Evolutionary conservation across 495 filamentous ascomycete species (phyloP), one percentile per base, ranked within the genome.

Genomic region (Astrocystis sublimbata): DNA sequence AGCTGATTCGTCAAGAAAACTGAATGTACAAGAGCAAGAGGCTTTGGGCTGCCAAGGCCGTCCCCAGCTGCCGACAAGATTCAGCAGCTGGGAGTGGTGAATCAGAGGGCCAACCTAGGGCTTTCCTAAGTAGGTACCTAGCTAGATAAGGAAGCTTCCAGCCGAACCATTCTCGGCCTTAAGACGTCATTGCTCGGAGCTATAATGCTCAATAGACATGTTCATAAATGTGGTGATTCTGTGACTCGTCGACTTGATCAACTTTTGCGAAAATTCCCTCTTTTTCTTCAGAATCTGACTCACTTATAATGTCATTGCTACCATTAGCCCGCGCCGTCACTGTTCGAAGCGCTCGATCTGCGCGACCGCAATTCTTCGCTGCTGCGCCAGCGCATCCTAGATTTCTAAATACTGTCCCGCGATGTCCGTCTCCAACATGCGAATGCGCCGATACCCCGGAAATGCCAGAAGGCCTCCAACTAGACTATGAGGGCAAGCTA

Each of bases 401-500:
- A 17, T 65, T 26, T 76, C 35, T 86, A 52, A 83, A 81, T 17
- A 78, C 84, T 1, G 83, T 83, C 13, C 76, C 85, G 61, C 77
- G 73, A 64, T 94, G 91, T 71, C 90, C 91, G 6, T 80, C 86
- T 4, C 83, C 90, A 61, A 89, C 81, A 63, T 93, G 90, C 73
- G 64, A 81, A 13, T 96, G 91, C 72, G 83, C 88, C 2, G 67
- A 83, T 3, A 89, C 85, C 2, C 88, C 88, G 6, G 61, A 71
- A 9, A 82, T 88, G 71, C 91, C 92, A 3, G 75, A 79, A 4
- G 86, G 82, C 2, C 75, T 93, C n/a, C 83, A 86, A 13, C 94
- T 97, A 61, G 92, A 97, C 72, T 81, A 82, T 64, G 73, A 82
- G 33, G 86, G 83, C 54, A 75, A 82, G 3, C 73, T 98, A 45